Conservation (phyloP, 116 monocot genomes). For the Phalaenopsis hybrid region DNA sequence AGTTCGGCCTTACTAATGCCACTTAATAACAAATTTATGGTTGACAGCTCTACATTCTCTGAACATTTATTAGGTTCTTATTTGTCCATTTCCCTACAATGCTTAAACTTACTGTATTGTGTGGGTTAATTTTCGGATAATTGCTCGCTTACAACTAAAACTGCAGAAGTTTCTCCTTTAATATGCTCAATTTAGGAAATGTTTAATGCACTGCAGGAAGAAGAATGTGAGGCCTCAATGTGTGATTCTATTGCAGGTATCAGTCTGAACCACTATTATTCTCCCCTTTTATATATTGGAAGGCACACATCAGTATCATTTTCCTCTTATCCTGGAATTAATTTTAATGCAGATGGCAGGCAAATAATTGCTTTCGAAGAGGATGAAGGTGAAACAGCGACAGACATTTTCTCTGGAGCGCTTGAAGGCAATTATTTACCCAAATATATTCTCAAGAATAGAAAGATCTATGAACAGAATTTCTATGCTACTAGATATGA, state of each 20-base stretch:
- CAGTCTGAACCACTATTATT: not conserved
- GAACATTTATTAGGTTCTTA: not conserved
- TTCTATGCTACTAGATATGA: slow-evolving; percentile 35
- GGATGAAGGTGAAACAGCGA: slow-evolving; percentile 73
- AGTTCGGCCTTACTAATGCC: not conserved
- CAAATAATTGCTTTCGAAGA: slow-evolving; percentile 60
- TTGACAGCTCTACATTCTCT: not conserved
- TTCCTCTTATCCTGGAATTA: slow-evolving; percentile 1
- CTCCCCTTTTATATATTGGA: not conserved
- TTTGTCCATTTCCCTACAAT: not conserved
- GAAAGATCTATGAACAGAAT: slow-evolving; percentile 47
- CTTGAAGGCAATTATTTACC: slow-evolving; percentile 47
- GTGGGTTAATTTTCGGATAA: not conserved
- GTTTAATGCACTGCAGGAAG: slow-evolving; percentile 32
- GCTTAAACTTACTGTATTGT: not conserved
- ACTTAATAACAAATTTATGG: not conserved
- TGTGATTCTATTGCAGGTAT: slow-evolving; percentile 69
- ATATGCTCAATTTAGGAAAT: slow-evolving; percentile 39
- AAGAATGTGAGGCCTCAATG: slow-evolving; percentile 56
- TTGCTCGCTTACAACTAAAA: not conserved
- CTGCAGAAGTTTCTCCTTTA: not conserved
- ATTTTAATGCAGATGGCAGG: slow-evolving; percentile 33
- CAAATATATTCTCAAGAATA: slow-evolving; percentile 57
- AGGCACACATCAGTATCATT: not conserved
- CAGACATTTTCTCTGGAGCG: slow-evolving; percentile 39